Conservation (phyloP, 2,329 filamentous ascomycete genomes). For the Neobulgaria alba region DNA sequence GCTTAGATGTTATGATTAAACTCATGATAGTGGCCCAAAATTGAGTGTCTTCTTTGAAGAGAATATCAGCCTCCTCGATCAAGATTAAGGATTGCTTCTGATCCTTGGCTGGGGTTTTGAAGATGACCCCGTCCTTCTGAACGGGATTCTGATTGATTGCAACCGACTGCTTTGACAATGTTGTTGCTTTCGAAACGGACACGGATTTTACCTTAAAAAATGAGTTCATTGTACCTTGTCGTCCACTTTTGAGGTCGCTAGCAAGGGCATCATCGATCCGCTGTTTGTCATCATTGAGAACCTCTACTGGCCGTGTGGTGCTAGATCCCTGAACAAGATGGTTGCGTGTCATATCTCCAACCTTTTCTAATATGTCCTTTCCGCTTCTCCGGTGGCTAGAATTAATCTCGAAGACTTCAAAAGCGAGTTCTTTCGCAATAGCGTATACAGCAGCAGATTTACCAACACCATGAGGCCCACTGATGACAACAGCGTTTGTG, state of each 20-base stretch:
- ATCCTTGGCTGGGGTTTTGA: slow-evolving; percentile 10
- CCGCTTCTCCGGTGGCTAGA: slow-evolving; percentile 74
- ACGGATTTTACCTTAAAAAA: slow-evolving; percentile 60
- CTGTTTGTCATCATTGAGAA: slow-evolving; percentile 28
- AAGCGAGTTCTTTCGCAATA: slow-evolving; percentile 82
- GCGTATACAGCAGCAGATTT: slow-evolving; percentile 92
- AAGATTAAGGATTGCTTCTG: slow-evolving; percentile 95
- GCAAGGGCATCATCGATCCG: slow-evolving; percentile 37
- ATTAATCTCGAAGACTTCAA: slow-evolving; percentile 94
- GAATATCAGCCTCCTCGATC: slow-evolving; percentile 84
- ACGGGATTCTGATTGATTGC: slow-evolving; percentile 18
- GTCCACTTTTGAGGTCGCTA: slow-evolving; percentile 54
- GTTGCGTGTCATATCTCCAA: slow-evolving; percentile 95
- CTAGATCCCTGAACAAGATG: slow-evolving; percentile 65
- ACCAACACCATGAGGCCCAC: slow-evolving; percentile 80
- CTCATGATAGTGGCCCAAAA: slow-evolving; percentile 81
- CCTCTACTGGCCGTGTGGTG: slow-evolving; percentile 27
- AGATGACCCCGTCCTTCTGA: background rate
- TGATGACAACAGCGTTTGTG: slow-evolving; percentile 76
- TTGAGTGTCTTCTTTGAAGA: slow-evolving; percentile 92
- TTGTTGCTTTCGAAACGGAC: slow-evolving; percentile 15
- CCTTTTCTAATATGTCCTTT: slow-evolving; percentile 81
- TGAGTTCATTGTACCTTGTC: slow-evolving; percentile 69
- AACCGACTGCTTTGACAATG: slow-evolving; percentile 20
- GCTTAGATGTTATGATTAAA: slow-evolving; percentile 74